Evolutionary conservation across 2,329 filamentous ascomycete genomes (phyloP), one percentile per base, ranked within the genome.

Genomic region (Albophoma yamanashiensis): DNA sequence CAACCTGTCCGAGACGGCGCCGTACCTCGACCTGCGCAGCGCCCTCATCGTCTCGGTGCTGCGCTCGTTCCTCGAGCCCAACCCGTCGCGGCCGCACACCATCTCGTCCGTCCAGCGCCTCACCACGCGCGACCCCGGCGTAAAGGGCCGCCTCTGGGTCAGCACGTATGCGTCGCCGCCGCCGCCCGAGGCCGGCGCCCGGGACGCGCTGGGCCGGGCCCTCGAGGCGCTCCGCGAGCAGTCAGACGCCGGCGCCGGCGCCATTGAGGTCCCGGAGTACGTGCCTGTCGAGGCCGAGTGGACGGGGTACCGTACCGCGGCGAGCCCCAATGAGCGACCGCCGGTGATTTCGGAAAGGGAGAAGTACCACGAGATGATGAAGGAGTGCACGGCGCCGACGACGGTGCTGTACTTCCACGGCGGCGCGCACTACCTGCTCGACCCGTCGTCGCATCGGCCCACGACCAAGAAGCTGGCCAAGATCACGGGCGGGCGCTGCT

Each of bases 141-240:
- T 95, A 68, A 92, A 90, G 69, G 91, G 91, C 4, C 83, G 82
- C 53, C 85, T 94, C 64, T 97, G 92, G 92, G 80, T 96, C 31
- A 87, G 86, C 67, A 88, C 84, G 59, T 86, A 89, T 50, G 82
- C 81, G 0, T 76, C 91, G 20, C 82, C 84, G 0, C 75, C 76
- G 2, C 88, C 87, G 0, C 77, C 82, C 60, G 83, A 77, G 70
- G 79, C 69, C 67, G 82, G 78, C 50, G 69, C 86, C 17, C 75
- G 82, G n/a, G 79, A 87, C 52, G 77, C 80, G 1, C 68, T 92
- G 34, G 75, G 85, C 63, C 74, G 74, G 38, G 82, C 81, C 4
- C 83, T 92, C 53, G 61, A 65, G 22, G 62, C 65, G 36, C 65
- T 74, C 39, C 22, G 31, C 15, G 45, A 50, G 38, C 50, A 12